Conservation (phyloP, 179 eudicot species). For the Patellifolia procumbens region DNA sequence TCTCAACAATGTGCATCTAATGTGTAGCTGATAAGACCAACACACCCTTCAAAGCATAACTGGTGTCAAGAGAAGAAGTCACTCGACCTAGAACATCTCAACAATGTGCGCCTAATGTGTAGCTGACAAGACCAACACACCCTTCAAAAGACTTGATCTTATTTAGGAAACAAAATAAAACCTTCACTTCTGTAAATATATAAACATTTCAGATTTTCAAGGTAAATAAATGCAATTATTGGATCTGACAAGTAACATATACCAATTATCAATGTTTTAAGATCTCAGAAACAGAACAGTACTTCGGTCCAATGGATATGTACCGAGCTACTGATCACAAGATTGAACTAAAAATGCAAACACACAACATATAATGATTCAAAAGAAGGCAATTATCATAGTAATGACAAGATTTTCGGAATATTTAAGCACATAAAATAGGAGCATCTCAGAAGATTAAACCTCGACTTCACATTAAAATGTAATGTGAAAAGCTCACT, state of each 20-base stretch:
- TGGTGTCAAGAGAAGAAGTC: background rate
- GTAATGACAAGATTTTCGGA: background rate
- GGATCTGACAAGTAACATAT: background rate
- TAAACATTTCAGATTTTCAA: background rate
- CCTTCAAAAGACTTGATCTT: background rate
- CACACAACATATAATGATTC: background rate
- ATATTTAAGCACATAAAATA: background rate
- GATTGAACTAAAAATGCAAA: background rate
- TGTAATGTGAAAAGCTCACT: background rate
- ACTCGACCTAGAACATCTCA: background rate
- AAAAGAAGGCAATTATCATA: background rate
- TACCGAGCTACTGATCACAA: background rate
- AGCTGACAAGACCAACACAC: background rate
- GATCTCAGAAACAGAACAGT: background rate
- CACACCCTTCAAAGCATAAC: no score
- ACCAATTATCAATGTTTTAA: background rate
- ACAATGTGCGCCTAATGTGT: background rate
- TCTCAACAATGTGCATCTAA: background rate
- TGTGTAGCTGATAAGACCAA: no score
- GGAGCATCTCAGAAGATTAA: background rate
- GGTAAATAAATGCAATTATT: background rate
- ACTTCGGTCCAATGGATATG: background rate
- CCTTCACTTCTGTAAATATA: background rate
- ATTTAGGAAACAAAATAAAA: background rate
- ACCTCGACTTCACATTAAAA: background rate